phyloP scores from a whole-genome alignment of 225 moss, liverwort and hornwort species.

The Lunularia cruciata region DNA sequence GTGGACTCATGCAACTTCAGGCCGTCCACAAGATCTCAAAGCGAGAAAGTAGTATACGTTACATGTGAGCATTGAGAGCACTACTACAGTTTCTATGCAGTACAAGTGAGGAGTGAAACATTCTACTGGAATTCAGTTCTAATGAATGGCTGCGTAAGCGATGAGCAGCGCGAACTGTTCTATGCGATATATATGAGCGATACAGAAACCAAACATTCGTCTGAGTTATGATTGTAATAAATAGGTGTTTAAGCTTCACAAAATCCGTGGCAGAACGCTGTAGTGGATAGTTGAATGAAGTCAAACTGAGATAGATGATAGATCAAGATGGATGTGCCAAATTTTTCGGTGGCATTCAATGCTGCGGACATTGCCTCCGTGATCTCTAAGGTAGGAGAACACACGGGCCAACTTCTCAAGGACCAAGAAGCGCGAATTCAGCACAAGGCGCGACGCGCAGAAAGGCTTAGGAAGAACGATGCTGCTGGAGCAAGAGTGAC shows the following conservation, averaged over 20 bases:
- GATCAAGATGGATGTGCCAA: neutral
- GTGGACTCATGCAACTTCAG: neutral
- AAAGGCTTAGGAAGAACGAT: conserved; percentile 28
- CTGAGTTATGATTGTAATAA: too few species aligned
- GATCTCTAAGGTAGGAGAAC: conserved; percentile 18
- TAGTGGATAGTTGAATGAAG: neutral
- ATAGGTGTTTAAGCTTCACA: too few species aligned
- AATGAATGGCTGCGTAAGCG: neutral
- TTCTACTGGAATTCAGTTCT: too few species aligned
- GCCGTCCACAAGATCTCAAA: too few species aligned
- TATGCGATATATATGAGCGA: too few species aligned
- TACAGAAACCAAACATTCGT: too few species aligned
- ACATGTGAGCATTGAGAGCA: too few species aligned
- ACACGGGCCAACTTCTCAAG: conserved; percentile 24
- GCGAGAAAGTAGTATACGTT: too few species aligned
- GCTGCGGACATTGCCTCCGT: neutral
- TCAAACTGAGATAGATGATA: neutral
- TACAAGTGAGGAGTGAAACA: too few species aligned
- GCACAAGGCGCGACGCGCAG: conserved; percentile 34
- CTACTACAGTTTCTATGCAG: too few species aligned
- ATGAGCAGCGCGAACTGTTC: neutral
- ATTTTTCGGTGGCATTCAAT: neutral
- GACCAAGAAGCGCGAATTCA: conserved; percentile 29
- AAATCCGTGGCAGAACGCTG: neutral
- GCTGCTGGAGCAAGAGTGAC: conserved; percentile 2